phyloP scores from a whole-genome alignment of 1,284 basidiomycete genomes.

The Microbotryum lychnidis-dioicae region DNA sequence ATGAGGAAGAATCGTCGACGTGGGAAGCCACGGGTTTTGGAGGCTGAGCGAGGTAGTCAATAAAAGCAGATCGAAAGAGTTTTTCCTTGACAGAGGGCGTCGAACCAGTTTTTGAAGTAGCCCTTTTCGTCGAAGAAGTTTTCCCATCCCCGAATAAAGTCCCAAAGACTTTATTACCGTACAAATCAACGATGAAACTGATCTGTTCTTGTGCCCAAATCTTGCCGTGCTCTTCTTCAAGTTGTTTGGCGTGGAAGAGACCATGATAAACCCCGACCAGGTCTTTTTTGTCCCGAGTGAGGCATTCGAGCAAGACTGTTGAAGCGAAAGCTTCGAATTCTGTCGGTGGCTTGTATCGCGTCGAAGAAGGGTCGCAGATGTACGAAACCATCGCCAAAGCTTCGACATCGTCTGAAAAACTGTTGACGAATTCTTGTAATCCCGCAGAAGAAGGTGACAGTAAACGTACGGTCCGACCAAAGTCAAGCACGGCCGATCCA shows the following conservation, averaged over 20 bases:
- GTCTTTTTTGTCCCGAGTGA: slow-evolving; percentile 76
- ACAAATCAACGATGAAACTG: slow-evolving; percentile 19
- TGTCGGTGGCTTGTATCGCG: slow-evolving; percentile 46
- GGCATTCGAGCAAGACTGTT: slow-evolving; percentile 72
- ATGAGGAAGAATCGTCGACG: neutral
- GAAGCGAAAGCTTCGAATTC: slow-evolving; percentile 61
- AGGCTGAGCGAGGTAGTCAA: slow-evolving; percentile 11
- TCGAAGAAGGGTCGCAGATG: slow-evolving; percentile 15
- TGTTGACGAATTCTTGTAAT: slow-evolving; percentile 70
- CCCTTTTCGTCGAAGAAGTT: neutral
- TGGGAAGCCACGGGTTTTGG: neutral
- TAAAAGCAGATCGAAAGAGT: slow-evolving; percentile 16
- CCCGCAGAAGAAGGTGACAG: slow-evolving; percentile 54
- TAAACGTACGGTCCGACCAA: slow-evolving; percentile 59
- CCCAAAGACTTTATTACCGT: slow-evolving; percentile 9
- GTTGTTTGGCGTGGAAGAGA: slow-evolving; percentile 50
- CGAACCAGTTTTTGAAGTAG: neutral
- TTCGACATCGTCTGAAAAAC: slow-evolving; percentile 65
- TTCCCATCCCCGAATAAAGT: slow-evolving; percentile 6
- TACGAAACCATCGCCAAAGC: slow-evolving; percentile 32
- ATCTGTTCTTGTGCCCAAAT: slow-evolving; percentile 10
- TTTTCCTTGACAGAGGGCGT: slow-evolving; percentile 11
- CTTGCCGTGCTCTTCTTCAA: neutral
- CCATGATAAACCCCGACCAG: slow-evolving; percentile 65
- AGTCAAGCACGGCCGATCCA: slow-evolving; percentile 68